phyloP scores from a whole-genome alignment of 257 asterid species.

The Agastache rugosa region DNA sequence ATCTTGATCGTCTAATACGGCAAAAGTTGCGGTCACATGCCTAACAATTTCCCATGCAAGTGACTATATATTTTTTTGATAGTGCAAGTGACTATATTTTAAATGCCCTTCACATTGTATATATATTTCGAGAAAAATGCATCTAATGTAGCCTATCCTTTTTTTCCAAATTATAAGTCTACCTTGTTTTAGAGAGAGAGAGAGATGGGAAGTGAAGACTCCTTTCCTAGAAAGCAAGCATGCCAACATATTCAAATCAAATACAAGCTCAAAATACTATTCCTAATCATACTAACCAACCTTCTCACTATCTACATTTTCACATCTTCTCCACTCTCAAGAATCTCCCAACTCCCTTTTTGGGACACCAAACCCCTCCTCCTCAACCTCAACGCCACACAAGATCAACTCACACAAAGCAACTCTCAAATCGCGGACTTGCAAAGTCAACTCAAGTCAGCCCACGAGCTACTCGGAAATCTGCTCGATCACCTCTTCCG shows the following conservation, averaged over 20 bases:
- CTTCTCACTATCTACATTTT: conserved; percentile 55
- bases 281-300: conserved; percentile 49
- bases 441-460: conserved; percentile 46
- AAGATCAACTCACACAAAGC: conserved; percentile 40
- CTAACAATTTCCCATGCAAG: conserved; percentile 7
- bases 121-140: neutral
- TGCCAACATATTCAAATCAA: conserved; percentile 42
- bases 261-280: conserved; percentile 45
- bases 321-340: conserved; percentile 42
- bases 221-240: conserved; percentile 41
- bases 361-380: conserved; percentile 41
- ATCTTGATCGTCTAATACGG: conserved; percentile 38
- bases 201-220: conserved; percentile 46
- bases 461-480: conserved; percentile 32
- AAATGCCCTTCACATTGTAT: conserved; percentile 15
- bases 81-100: conserved; percentile 19
- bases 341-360: conserved; percentile 22
- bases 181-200: neutral
- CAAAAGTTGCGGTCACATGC: conserved; percentile 30
- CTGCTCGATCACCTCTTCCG: conserved; percentile 40
- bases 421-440: conserved; percentile 35
- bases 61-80: too few species aligned
- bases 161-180: neutral
- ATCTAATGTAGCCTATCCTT: neutral
- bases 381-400: conserved; percentile 44